Evolutionary conservation across 2,329 filamentous ascomycete species (phyloP).

Genomic region (Alternaria triticina): DNA sequence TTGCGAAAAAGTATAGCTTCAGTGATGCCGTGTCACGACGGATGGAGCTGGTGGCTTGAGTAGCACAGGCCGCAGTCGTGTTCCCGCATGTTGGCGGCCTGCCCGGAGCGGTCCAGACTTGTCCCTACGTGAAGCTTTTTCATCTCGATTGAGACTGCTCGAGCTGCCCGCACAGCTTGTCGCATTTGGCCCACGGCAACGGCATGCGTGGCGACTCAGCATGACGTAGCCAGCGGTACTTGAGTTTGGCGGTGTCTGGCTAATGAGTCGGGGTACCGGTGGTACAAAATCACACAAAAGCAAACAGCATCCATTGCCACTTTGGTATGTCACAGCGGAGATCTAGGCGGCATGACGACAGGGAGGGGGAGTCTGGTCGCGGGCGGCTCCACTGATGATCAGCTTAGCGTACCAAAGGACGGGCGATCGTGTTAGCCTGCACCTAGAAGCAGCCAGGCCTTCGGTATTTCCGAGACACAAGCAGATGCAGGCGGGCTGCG

Average conservation of each 20-base stretch:
- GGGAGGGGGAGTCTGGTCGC: slow-evolving; percentile 12
- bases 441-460: slow-evolving; percentile 9
- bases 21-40: slow-evolving; percentile 2
- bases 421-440: slow-evolving; percentile 5
- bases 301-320: background rate
- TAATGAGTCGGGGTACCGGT: background rate
- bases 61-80: background rate
- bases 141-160: background rate
- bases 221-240: slow-evolving; percentile 21
- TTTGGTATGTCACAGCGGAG: slow-evolving; percentile 13
- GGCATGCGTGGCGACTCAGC: slow-evolving; percentile 13
- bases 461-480: slow-evolving; percentile 11
- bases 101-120: slow-evolving; percentile 1
- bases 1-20: background rate
- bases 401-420: slow-evolving; percentile 17
- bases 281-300: background rate
- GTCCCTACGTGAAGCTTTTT: background rate
- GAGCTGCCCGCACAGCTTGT: background rate
- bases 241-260: slow-evolving; percentile 1
- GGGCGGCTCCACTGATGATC: slow-evolving; percentile 29
- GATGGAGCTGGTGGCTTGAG: slow-evolving; percentile 1
- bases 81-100: background rate
- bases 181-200: background rate
- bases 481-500: background rate
- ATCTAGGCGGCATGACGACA: slow-evolving; percentile 31